Base-by-base conservation (phyloP, 208 protist species). In the Leishmania amazonensis region DNA sequence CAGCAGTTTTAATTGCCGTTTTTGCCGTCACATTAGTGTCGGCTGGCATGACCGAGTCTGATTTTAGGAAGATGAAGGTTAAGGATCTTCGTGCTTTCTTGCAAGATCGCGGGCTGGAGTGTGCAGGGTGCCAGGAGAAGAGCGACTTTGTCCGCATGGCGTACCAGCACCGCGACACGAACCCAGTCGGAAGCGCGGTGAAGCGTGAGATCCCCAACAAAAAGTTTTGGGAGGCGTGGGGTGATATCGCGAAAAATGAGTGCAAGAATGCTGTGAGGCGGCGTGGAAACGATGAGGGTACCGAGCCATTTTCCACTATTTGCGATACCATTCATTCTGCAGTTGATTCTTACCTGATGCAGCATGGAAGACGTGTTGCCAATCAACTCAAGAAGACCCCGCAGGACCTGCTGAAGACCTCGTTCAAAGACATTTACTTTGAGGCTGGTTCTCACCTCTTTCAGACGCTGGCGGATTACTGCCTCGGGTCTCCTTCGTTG, bases 11-110 rank as follows among this genome's bases (percentile, higher is more conserved):
- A 57, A 17, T 81, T 35, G 62, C 72, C 76, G 2, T 83, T 38
- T 53, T 83, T 57, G 79, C 81, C 38, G 79, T 84, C 2, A 81
- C 75, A 9, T 62, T 88, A 9, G 75, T 86, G 15, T 77, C 45
- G 54, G 75, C 75, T 79, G 70, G 68, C 64, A 57, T 76, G 80
- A 93, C 91, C 0, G 90, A 97, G 80, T 77, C 75, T 21, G 91
- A 97, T 60, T 96, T 98, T 72, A 91, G 89, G 57, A 90, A 89
- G 47, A 98, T 97, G 96, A 97, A 97, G 70, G 88, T 98, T 15
- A 95, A 96, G 58, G 92, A 98, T 47, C 84, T 98, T 24, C 91
- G 91, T 62, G 64, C n/a, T 1, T 98, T 98, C 80, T 73, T 98
- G 73, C 79, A 85, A 28, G 90, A 94, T 28, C 92, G 96, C 11